Base-by-base conservation (phyloP, 768 basidiomycete species). In the Tulasnella sp. region DNA sequence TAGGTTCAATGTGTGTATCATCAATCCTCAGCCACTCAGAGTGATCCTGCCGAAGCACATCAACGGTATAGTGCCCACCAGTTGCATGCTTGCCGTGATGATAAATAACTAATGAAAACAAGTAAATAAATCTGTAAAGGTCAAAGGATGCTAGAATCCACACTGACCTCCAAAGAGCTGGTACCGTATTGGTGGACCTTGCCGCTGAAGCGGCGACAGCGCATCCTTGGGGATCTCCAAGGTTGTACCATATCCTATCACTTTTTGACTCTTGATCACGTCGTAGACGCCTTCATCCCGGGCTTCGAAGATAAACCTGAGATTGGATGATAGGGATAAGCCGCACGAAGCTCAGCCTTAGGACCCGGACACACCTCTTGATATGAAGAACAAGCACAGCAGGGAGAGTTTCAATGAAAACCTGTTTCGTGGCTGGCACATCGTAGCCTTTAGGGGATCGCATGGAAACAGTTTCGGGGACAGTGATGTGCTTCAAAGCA, bases 1-100 rank as follows among this genome's bases (percentile, higher is more conserved):
- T 78, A 64, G 87, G 82, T 31, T 82, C 82, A 24, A 93, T 85
- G 9, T 84, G 73, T 70, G 96, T 93, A 67, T 97, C 94, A 69
- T 98, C 93, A 54, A 97, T 86, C 51, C 93, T 83, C 61, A 96
- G 76, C 94, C 94, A 97, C 59, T 87, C 82, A 4, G 77, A 75
- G 1, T 75, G 72, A 56, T 77, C 76, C 38, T 71, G 25, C 67
- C 65, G 57, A 1, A 93, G 73, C 9, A 93, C 86, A 65, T 92
- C 87, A 49, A 94, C 80, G 2, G 93, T 98, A 73, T 97, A 98
- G 70, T 97, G 94, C 0, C 94, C 94, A 2, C 92, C 92, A 0
- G 84, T 84, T 0, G 94, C 91, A 5, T 88, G 87, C 27, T 77
- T 74, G 1, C 94, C 94, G 64, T 99, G 93, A 69, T 99, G 94